Evolutionary conservation across 2,329 filamentous ascomycete species (phyloP).

Genomic region (Metarhizium guizhouense): DNA sequence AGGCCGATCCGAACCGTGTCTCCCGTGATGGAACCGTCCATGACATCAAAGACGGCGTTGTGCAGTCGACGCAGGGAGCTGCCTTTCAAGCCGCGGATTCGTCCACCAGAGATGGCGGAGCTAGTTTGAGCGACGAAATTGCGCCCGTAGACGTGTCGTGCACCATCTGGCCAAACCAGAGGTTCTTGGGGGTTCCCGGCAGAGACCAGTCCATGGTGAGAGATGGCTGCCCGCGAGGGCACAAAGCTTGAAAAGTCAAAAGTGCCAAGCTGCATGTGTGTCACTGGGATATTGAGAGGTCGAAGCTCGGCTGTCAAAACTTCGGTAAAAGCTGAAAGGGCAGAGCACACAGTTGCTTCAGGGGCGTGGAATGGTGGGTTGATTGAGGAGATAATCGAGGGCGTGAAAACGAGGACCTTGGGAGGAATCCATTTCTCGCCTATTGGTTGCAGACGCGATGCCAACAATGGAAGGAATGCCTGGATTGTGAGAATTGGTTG

Average conservation of each 20-base stretch:
- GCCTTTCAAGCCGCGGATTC: slow-evolving; percentile 53
- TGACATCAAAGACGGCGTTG: slow-evolving; percentile 81
- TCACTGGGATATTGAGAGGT: slow-evolving; percentile 67
- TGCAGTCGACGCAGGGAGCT: slow-evolving; percentile 73
- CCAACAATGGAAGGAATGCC: slow-evolving; percentile 75
- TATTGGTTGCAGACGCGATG: slow-evolving; percentile 46
- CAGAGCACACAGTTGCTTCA: slow-evolving; percentile 77
- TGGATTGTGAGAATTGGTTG: slow-evolving; percentile 84
- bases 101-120: slow-evolving; percentile 46
- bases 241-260: slow-evolving; percentile 72
- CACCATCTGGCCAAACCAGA: slow-evolving; percentile 54
- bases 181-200: slow-evolving; percentile 36
- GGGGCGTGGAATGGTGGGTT: slow-evolving; percentile 74
- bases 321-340: slow-evolving; percentile 76
- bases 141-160: slow-evolving; percentile 50
- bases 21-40: slow-evolving; percentile 55
- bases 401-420: slow-evolving; percentile 69
- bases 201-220: slow-evolving; percentile 27
- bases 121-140: slow-evolving; percentile 50
- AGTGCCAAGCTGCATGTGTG: slow-evolving; percentile 82
- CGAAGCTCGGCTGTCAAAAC: slow-evolving; percentile 72
- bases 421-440: slow-evolving; percentile 44
- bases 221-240: slow-evolving; percentile 29
- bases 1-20: slow-evolving; percentile 71
- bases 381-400: slow-evolving; percentile 71